Percentiles rank a stretch among this genome's conserved stretches.
Conservation (phyloP, 805 yeast genomes). For the Torulaspora microellipsoides region DNA sequence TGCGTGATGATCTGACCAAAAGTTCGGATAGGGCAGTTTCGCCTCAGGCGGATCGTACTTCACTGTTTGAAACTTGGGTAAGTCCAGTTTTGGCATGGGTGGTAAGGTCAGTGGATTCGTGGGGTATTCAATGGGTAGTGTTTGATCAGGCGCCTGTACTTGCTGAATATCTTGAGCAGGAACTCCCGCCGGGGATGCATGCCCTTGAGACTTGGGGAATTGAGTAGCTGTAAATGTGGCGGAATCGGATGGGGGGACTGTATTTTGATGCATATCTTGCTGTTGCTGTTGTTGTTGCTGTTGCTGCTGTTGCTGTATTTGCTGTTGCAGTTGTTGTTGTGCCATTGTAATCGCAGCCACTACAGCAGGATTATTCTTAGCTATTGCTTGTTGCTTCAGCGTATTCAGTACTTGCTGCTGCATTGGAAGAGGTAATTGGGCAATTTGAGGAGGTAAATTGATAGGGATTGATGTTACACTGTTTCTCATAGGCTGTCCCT, state of each 20-base stretch:
- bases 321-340: conserved; percentile 30
- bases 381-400: conserved; percentile 33
- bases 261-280: conserved; percentile 8
- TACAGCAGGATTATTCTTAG: conserved; percentile 30
- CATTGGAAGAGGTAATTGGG: conserved; percentile 31
- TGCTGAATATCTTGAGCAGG: neutral
- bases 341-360: conserved; percentile 30
- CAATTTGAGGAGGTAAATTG: conserved; percentile 34
- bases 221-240: conserved; percentile 2
- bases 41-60: conserved; percentile 37
- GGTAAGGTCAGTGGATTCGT: conserved; percentile 18
- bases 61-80: conserved; percentile 28
- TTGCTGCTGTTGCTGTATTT: conserved; percentile 21
- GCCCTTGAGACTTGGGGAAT: conserved; percentile 16
- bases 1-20: conserved; percentile 53
- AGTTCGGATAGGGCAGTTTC: conserved; percentile 34
- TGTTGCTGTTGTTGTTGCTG: conserved; percentile 6
- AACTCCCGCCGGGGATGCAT: neutral
- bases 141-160: conserved; percentile 1
- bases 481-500: conserved; percentile 4
- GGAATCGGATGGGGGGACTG: neutral
- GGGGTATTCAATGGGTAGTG: neutral
- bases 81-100: conserved; percentile 24
- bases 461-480: conserved; percentile 12
- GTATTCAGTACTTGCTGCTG: conserved; percentile 31